Evolutionary conservation across 139 green algal genomes (phyloP).

Genomic region (Chlamydomonas incerta): DNA sequence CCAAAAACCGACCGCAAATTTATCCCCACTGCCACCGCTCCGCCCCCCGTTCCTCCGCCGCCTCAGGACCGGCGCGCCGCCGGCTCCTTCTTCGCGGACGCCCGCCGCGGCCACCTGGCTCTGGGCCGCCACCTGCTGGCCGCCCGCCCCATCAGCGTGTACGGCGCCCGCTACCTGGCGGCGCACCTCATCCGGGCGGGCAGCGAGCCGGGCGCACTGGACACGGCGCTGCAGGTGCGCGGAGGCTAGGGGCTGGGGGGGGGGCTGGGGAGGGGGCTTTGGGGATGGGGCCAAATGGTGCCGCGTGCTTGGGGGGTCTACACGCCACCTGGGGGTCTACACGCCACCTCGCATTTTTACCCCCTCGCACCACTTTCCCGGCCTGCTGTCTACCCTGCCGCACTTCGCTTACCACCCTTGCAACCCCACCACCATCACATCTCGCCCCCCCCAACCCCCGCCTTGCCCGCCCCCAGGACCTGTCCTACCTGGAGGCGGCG

Average conservation of each 20-base stretch:
- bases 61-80: conserved; percentile 26
- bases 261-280: too few species aligned
- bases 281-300: too few species aligned
- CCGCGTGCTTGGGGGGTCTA: too few species aligned
- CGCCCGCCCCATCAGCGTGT: conserved; percentile 8
- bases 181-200: conserved; percentile 31
- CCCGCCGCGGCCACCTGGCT: conserved; percentile 6
- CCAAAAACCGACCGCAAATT: too few species aligned
- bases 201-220: conserved; percentile 29
- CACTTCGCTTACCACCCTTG: not conserved
- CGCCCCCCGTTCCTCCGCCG: not conserved
- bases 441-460: not conserved
- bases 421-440: too few species aligned
- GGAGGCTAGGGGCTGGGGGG: not conserved
- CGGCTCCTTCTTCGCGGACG: conserved; percentile 12
- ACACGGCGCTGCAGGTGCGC: conserved; percentile 17
- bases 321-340: too few species aligned
- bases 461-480: not conserved
- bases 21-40: not conserved
- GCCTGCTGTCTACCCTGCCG: too few species aligned
- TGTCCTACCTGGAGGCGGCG: conserved; percentile 32
- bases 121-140: conserved; percentile 26
- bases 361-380: too few species aligned
- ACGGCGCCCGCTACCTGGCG: conserved; percentile 37
- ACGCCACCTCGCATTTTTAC: too few species aligned